Base-by-base conservation (phyloP, 2,329 filamentous ascomycete species). In the Claviceps maximensis region DNA sequence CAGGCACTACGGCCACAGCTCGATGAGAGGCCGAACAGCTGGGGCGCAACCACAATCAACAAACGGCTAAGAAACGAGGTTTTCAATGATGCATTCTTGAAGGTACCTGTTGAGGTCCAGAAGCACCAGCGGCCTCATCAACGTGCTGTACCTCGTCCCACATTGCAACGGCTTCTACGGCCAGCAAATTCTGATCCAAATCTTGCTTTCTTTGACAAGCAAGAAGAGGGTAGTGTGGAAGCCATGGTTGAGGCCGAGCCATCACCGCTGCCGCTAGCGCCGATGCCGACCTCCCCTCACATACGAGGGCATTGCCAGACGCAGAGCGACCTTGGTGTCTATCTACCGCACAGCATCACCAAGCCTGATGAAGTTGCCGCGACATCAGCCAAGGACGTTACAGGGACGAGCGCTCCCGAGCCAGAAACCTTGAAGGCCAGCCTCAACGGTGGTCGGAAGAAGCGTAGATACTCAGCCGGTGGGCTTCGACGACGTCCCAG, bases 31-130 rank as follows among this genome's bases (percentile, higher is more conserved):
- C 77, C 80, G 8, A 80, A 80, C 58, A 83, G 81, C 61, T 96
- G 91, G 90, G 90, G 91, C 8, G 89, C 89, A 17, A 96, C 90
- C 0, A 90, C 86, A 23, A 87, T 96, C 54, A 97, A 97, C 65
- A 86, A 87, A 61, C 82, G 84, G 55, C 70, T 97, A 41, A 84
- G 90, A 55, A 91, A 95, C 64, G 88, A 95, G 66, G 89, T 96
- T 1, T 85, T 96, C 63, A 87, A 89, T 41, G 90, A 96, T 64
- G 91, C 91, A 0, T 96, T 96, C 62, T 74, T 89, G 45, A 88
- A 89, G 55, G 86, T 89, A 51, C 83, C 86, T 0, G 86, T 95
- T 55, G 84, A 87, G n/a, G 72, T 84, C 60, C 87, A 90, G 60
- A 84, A 86, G 56, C 84, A 89, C 55, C 83, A 85, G 33, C 79